Base-by-base conservation (phyloP, 768 basidiomycete species). In the Termitomyces sp. region DNA sequence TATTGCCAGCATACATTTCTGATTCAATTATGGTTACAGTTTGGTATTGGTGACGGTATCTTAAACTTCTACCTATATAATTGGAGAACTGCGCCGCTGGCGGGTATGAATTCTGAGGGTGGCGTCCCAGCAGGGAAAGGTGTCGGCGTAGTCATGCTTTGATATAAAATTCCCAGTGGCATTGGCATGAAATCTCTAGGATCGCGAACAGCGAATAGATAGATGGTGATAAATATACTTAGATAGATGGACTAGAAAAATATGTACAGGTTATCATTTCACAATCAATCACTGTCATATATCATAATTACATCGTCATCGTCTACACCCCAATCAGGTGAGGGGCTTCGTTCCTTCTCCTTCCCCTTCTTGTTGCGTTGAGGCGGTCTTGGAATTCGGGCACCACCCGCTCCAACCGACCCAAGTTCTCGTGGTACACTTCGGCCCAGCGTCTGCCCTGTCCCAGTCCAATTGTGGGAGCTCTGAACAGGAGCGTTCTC, bases 51-150 rank as follows among this genome's bases (percentile, higher is more conserved):
- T 4, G 92, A 96, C 69, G 97, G 97, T 1, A 83, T 89, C 72
- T 81, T 99, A 56, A 92, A 96, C 73, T 96, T 86, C 71, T 96
- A 96, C 71, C 72, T 96, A 60, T 98, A 97, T 77, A 99, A 99
- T 74, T 99, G 95, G 93, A 83, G 90, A 62, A 96, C 94, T 12
- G 76, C 85, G 14, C 81, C 86, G 2, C 76, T 98, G 60, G 86
- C 92, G 43, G 96, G 96, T 49, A 71, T 90, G 70, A 78, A 76
- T 40, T 64, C 79, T 12, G 76, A 81, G n/a, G 84, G 73, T 2
- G 81, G 70, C 40, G 74, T 79, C 14, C 72, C 80, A n/a, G 79
- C 85, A n/a, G 92, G 92, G 48, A 83, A 77, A 70, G 95, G 93
- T 5, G 82, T 98, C 56, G 95, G 93, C 3, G 87, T 98, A 17